Evolutionary conservation across 2,329 filamentous ascomycete species (phyloP), one percentile per base, ranked within the genome.

Genomic region (Aureobasidium zeae): DNA sequence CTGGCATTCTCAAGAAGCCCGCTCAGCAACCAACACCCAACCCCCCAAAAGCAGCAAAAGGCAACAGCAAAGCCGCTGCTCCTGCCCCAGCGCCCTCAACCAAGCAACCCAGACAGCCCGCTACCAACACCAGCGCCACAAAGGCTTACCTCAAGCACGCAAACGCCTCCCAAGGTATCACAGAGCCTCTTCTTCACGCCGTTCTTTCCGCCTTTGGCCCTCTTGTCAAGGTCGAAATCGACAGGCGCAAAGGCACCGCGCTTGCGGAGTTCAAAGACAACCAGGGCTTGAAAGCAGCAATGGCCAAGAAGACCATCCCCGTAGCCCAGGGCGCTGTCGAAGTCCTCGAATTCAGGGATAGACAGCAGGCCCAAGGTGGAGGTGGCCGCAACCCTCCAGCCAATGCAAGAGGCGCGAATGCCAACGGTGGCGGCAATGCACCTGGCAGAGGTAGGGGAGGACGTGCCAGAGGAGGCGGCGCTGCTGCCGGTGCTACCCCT

Each of bases 161-260:
- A 22, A 94, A 93, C 58, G 78, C 86, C 9, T 91, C 87, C 0
- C 89, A 95, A 58, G 89, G 89, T 11, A 84, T 95, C 34, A 95
- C 86, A 0, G 89, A 95, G 57, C 68, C 81, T 0, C 65, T 87
- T 0, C 76, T 96, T 2, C 79, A 82, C 54, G 74, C 82, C 52
- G 79, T 83, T 1, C 77, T 96, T 58, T 73, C 79, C 32, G 63
- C 67, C 0, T 94, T 86, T 53, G 89, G 89, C 2, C 62, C 74
- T 1, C 76, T 95, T 33, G 76, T 76, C 0, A 82, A 78, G 51
- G 85, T 94, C 13, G 89, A 95, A 55, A 89, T 96, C 43, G 89
- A 96, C 59, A 88, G 87, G 62, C 83, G 88, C 56, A 95, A 95
- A 62, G 87, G 87, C 0, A 94, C 94, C 55, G 89, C 87, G 2